Percentiles rank a stretch among this genome's conserved stretches.
phyloP scores from a whole-genome alignment of 257 asterid genomes.

The Mentha longifolia region DNA sequence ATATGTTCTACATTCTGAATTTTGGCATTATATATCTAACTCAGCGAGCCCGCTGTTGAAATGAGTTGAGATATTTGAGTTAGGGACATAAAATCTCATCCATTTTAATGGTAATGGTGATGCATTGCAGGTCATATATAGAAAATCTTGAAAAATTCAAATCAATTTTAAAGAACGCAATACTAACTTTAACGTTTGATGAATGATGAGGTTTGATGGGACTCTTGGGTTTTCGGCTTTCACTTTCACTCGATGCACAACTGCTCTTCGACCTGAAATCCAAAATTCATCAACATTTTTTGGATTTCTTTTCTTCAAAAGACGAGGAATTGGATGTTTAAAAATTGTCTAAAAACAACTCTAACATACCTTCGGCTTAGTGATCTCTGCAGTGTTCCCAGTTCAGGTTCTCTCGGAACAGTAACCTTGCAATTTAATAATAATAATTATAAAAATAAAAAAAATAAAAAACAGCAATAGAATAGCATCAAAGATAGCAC shows the following conservation, averaged over 20 bases:
- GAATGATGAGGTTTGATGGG: slow-evolving; percentile 47
- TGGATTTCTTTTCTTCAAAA: neutral
- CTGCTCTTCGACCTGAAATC: slow-evolving; percentile 60
- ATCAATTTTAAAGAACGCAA: neutral
- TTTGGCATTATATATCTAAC: too few relatives aligned
- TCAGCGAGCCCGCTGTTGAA: too few relatives aligned
- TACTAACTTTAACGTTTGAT: slow-evolving; percentile 69
- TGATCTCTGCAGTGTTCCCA: slow-evolving; percentile 81
- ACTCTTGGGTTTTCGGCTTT: slow-evolving; percentile 40
- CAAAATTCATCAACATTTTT: neutral
- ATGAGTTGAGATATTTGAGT: too few relatives aligned
- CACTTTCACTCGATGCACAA: slow-evolving; percentile 51
- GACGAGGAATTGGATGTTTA: neutral
- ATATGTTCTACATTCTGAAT: too few relatives aligned
- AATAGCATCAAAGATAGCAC: slow-evolving; percentile 19
- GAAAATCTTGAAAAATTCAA: too few relatives aligned
- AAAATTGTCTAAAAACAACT: neutral
- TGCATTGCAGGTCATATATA: too few relatives aligned
- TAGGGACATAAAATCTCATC: too few relatives aligned
- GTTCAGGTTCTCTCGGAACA: slow-evolving; percentile 78
- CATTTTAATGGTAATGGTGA: too few relatives aligned
- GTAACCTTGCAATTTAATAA: slow-evolving; percentile 72
- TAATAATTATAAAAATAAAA: too few relatives aligned
- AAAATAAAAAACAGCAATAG: slow-evolving; percentile 22
- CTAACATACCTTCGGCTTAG: slow-evolving; percentile 56